Evolutionary conservation across 164 flowering plant species (phyloP), one percentile per base, ranked within the genome.

Genomic region (Santalum album): DNA sequence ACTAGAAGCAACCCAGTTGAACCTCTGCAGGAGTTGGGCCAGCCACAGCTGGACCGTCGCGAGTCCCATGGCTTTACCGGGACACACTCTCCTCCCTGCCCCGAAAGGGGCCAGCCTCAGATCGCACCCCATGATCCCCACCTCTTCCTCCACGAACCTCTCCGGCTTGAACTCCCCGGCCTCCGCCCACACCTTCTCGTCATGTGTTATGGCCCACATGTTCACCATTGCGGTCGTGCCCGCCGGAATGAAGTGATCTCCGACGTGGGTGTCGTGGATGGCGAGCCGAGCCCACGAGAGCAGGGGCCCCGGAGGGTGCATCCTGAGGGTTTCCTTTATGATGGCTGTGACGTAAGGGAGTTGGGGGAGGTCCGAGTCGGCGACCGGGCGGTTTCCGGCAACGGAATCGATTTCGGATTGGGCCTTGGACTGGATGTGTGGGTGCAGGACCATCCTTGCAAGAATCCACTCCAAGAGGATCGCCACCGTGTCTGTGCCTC

Each of bases 181-280:
- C 47, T 79, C 70, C 0, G 67, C 0, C 87, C 87, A 79, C 18
- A 75, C 40, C 27, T 48, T 16, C 7, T 59, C 70, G 25, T 77
- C 77, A n/a, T 79, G 84, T 6, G 87, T 75, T 25, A 82, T 81
- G 1, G 87, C 67, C 82, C 83, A 79, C 87, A 82, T 82, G 74
- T 81, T 81, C 32, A 81, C 87, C 84, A 81, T 79, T 34, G 84
- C 87, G 0, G 82, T 81, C 2, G 87, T 79, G 18, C 84, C 84
- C 0, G 84, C 84, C 0, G 87, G 84, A 32, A 81, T 35, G 23
- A 67, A 69, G 58, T 69, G 68, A 0, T 12, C 50, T 6, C 80
- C 84, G 0, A 81, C 58, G 6, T 66, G 71, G 27, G 75, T 72
- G 64, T 79, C 87, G 26, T 77, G 80, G 55, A 73, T 66, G 24